These are phyloP conservation scores for Eutrema japonicum DNA, from an alignment of 345 rosid genomes.

Conservation along the genomic window DNA sequence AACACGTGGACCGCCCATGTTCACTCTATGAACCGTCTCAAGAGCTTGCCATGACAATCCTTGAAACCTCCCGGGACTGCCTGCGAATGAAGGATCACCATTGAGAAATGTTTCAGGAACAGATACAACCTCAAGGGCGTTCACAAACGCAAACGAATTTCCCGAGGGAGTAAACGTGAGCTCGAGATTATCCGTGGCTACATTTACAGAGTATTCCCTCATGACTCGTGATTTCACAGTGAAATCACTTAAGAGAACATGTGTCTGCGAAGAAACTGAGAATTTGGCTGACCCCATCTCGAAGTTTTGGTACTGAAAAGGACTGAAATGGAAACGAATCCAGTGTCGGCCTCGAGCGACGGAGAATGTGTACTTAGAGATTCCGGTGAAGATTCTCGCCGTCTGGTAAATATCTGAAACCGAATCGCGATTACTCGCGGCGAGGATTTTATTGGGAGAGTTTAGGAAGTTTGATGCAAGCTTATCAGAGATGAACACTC, in stretches of 20 bases:
- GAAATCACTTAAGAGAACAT: slow-evolving; percentile 61
- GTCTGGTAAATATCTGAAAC: slow-evolving; percentile 69
- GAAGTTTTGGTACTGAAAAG: slow-evolving; percentile 58
- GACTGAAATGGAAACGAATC: slow-evolving; percentile 83
- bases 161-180: slow-evolving; percentile 63
- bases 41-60: slow-evolving; percentile 64
- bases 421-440: slow-evolving; percentile 47
- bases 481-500: slow-evolving; percentile 68
- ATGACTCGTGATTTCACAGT: slow-evolving; percentile 44
- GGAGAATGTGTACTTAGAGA: slow-evolving; percentile 67
- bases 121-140: slow-evolving; percentile 81
- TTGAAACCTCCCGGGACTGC: slow-evolving; percentile 46
- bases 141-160: slow-evolving; percentile 68
- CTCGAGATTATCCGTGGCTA: slow-evolving; percentile 54
- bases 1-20: slow-evolving; percentile 83
- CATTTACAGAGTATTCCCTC: slow-evolving; percentile 72
- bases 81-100: slow-evolving; percentile 43
- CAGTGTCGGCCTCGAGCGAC: slow-evolving; percentile 75
- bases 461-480: slow-evolving; percentile 59
- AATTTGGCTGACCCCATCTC: slow-evolving; percentile 66
- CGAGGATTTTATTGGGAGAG: slow-evolving; percentile 51
- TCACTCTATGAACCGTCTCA: slow-evolving; percentile 75
- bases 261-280: slow-evolving; percentile 57
- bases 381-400: slow-evolving; percentile 65
- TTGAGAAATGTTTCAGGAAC: slow-evolving; percentile 64